Conservation (phyloP, 331 rosid genomes). For the Pyrus hybrid region DNA sequence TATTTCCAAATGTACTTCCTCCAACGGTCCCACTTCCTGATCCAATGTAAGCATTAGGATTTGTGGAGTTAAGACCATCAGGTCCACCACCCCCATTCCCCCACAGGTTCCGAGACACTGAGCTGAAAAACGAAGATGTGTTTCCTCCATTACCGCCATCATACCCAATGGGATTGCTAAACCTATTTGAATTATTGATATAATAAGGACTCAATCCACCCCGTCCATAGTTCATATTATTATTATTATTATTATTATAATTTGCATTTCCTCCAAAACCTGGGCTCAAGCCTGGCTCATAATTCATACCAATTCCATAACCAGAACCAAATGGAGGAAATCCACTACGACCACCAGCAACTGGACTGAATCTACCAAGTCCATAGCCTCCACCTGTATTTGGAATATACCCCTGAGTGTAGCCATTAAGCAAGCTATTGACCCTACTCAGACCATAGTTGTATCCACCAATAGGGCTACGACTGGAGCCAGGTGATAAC, state of each 20-base stretch:
- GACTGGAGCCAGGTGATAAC: constrained; percentile 71
- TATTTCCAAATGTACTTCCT: constrained; percentile 45
- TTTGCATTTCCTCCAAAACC: constrained; percentile 67
- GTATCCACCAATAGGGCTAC: constrained; percentile 66
- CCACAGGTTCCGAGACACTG: constrained; percentile 69
- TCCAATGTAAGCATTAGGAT: constrained; percentile 58
- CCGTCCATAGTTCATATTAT: constrained; percentile 59
- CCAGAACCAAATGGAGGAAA: constrained; percentile 69
- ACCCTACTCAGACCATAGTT: constrained; percentile 64
- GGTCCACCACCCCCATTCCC: constrained; percentile 48
- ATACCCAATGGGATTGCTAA: constrained; percentile 52
- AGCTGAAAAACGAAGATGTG: constrained; percentile 64
- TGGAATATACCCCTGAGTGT: constrained; percentile 70
- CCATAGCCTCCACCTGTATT: constrained; percentile 67
- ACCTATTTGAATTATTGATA: constrained; percentile 55
- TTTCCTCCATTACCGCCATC: constrained; percentile 68
- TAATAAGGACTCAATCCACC: constrained; percentile 59
- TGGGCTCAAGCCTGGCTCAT: constrained; percentile 63
- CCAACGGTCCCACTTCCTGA: constrained; percentile 56
- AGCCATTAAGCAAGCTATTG: constrained; percentile 64
- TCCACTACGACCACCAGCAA: constrained; percentile 58
- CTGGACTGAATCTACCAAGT: constrained; percentile 74
- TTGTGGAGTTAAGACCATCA: constrained; percentile 40
- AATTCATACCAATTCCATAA: constrained; percentile 68
- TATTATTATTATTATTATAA: constrained; percentile 39